phyloP scores from a whole-genome alignment of 1,284 basidiomycete species.

The Takashimella koratensis region DNA sequence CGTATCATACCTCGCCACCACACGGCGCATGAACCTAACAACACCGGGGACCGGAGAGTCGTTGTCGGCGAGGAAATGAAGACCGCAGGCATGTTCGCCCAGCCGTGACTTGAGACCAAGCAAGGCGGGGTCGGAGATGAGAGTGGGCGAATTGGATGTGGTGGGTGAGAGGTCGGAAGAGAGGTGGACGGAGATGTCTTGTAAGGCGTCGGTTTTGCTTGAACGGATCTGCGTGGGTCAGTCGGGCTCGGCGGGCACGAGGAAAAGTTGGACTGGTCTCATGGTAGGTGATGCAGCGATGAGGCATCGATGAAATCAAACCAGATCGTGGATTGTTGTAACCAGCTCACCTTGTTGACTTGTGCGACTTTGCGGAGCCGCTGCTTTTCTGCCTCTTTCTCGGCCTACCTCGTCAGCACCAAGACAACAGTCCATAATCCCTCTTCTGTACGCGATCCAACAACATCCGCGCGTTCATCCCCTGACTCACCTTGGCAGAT shows the following conservation, averaged over 20 bases:
- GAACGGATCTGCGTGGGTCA: constrained; percentile 29
- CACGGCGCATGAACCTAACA: constrained; percentile 42
- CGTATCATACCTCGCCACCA: constrained; percentile 34
- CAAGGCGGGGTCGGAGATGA: constrained; percentile 38
- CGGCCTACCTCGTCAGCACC: constrained; percentile 15
- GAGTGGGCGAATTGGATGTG: too few species aligned
- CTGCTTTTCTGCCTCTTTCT: constrained; percentile 38
- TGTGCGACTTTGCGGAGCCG: constrained; percentile 37
- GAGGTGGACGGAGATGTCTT: constrained; percentile 44
- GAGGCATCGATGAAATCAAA: too few species aligned
- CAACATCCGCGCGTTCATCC: too few species aligned
- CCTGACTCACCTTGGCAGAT: constrained; percentile 28
- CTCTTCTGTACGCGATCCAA: too few species aligned
- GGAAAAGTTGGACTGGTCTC: too few species aligned
- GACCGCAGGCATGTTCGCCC: constrained; percentile 27
- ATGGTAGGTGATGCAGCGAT: too few species aligned
- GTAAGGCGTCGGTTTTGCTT: constrained; percentile 43
- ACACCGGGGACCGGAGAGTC: constrained; percentile 32
- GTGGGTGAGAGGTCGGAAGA: constrained; percentile 37
- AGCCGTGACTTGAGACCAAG: constrained; percentile 38
- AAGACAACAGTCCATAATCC: too few species aligned
- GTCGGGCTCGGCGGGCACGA: neutral
- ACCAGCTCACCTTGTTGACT: constrained; percentile 30
- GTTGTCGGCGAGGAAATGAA: constrained; percentile 23
- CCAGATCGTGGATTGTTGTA: neutral